A percentile compares a stretch with the other conserved stretches of the same genome.
Conservation (phyloP, 140 eudicot genomes). For the Artemisia princeps region DNA sequence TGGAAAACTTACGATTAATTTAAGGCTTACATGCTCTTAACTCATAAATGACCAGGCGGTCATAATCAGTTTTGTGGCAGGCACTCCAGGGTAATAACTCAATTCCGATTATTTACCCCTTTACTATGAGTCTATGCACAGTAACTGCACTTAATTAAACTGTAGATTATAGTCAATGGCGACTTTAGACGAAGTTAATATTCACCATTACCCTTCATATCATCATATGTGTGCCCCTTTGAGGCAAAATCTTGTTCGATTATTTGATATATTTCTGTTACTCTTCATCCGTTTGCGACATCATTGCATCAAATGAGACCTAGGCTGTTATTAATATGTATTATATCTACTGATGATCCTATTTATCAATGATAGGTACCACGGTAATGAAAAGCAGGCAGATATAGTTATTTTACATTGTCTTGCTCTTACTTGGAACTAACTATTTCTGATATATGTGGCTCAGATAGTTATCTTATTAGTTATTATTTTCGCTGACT, state of each 20-base stretch:
- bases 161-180: not conserved
- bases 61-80: too few species aligned
- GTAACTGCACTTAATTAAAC: too few species aligned
- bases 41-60: too few species aligned
- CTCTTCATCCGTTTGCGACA: conserved; percentile 10
- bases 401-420: not conserved
- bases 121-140: too few species aligned
- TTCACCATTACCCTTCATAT: not conserved
- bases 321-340: not conserved
- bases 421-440: conserved; percentile 7
- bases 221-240: not conserved
- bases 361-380: conserved; percentile 11
- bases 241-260: conserved; percentile 8
- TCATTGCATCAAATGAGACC: conserved; percentile 11
- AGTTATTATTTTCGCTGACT: not conserved
- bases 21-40: too few species aligned
- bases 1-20: too few species aligned
- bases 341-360: not conserved
- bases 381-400: not conserved
- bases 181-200: not conserved
- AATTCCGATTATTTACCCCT: too few species aligned
- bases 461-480: not conserved
- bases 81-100: too few species aligned
- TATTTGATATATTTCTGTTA: conserved; percentile 4
- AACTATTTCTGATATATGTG: not conserved